A percentile compares a stretch with the other conserved stretches of the same genome.
Evolutionary conservation across 768 basidiomycete genomes (phyloP).

Genomic region (Boletus speciosus): DNA sequence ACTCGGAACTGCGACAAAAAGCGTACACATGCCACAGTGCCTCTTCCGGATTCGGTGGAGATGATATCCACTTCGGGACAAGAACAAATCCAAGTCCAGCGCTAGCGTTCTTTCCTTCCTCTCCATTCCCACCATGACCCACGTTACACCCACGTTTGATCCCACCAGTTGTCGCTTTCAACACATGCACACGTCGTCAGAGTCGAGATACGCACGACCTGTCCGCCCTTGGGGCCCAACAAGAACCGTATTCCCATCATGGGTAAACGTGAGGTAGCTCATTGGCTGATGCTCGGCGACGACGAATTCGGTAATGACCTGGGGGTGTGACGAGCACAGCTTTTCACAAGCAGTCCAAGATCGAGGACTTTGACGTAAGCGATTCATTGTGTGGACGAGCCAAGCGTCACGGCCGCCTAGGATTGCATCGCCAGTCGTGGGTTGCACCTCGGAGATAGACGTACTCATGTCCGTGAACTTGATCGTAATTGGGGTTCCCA

Average conservation of each 20-base stretch:
- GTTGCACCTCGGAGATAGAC: constrained; percentile 14
- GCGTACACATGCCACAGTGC: constrained; percentile 60
- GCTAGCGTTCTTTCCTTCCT: constrained; percentile 2
- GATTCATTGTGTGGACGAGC: neutral
- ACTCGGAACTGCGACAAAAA: constrained; percentile 59
- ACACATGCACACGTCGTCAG: constrained; percentile 22
- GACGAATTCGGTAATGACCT: constrained; percentile 44
- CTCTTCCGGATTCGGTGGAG: neutral
- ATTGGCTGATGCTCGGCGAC: constrained; percentile 46
- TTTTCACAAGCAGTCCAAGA: constrained; percentile 35
- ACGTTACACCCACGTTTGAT: neutral
- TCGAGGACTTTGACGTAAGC: constrained; percentile 57
- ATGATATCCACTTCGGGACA: neutral
- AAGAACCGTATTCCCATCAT: constrained; percentile 50
- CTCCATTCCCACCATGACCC: neutral
- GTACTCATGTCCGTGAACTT: neutral
- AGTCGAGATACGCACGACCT: constrained; percentile 44
- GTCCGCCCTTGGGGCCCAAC: constrained; percentile 53
- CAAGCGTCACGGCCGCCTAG: constrained; percentile 4
- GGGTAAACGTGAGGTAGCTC: constrained; percentile 44
- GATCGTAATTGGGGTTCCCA: constrained; percentile 11
- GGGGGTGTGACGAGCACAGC: constrained; percentile 19
- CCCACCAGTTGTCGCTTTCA: constrained; percentile 7
- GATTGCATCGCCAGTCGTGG: constrained; percentile 1
- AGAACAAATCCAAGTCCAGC: neutral